Evolutionary conservation across 2,329 filamentous ascomycete species (phyloP).

Genomic region (Trichocomaceae sp.): DNA sequence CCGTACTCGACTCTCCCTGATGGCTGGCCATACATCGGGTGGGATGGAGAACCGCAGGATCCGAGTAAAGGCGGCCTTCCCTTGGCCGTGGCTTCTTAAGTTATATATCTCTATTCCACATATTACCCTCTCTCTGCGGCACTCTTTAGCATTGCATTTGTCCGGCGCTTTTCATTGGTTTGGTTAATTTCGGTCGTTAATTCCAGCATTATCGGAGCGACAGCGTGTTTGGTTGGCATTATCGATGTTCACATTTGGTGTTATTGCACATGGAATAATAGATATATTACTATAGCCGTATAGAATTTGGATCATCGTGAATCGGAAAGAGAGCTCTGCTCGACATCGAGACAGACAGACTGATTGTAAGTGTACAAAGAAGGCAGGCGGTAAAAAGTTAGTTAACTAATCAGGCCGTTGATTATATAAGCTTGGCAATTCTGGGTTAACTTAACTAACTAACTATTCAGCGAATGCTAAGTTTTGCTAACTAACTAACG

Average conservation of each 20-base stretch:
- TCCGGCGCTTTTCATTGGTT: background rate
- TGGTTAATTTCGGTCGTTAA: background rate
- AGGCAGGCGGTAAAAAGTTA: no score
- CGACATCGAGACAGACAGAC: no score
- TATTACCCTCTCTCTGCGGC: background rate
- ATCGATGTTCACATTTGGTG: background rate
- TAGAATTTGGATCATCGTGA: background rate
- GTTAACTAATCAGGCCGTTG: no score
- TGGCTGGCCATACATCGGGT: constrained; percentile 57
- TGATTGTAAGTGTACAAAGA: no score
- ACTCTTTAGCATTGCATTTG: background rate
- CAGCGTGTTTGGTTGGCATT: background rate
- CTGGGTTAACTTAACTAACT: no score
- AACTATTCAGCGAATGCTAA: no score
- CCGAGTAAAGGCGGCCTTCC: constrained; percentile 25
- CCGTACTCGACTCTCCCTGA: constrained; percentile 51
- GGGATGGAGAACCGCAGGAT: constrained; percentile 38
- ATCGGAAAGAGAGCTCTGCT: background rate
- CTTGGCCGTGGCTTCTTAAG: background rate
- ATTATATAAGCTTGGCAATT: no score
- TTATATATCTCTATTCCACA: background rate
- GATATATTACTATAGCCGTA: background rate
- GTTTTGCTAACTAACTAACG: no score
- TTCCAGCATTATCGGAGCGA: background rate
- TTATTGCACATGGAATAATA: constrained; percentile 2